phyloP scores from a whole-genome alignment of 441 rosid genomes.

The Manihot esculenta region DNA sequence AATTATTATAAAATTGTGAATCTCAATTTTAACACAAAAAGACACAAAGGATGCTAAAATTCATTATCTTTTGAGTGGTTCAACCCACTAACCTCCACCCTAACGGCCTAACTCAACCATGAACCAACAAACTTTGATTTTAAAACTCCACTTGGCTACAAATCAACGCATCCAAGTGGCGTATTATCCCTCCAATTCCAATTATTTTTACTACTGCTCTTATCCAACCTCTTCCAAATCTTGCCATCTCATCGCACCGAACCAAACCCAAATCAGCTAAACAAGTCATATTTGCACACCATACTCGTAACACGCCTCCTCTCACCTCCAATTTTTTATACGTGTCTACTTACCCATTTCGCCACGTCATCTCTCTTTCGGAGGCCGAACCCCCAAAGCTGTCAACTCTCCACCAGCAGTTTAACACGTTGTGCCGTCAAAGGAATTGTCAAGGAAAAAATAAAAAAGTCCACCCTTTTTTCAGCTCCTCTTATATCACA shows the following conservation, averaged over 20 bases:
- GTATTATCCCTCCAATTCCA: slow-evolving; percentile 26
- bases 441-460: slow-evolving; percentile 38
- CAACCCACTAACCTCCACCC: slow-evolving; percentile 35
- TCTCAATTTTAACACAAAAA: too few relatives aligned
- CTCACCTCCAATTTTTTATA: background rate
- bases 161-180: slow-evolving; percentile 21
- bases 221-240: background rate
- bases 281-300: slow-evolving; percentile 4
- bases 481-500: slow-evolving; percentile 15
- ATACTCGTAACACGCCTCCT: background rate
- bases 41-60: slow-evolving; percentile 22
- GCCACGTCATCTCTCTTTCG: slow-evolving; percentile 27
- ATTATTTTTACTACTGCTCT: slow-evolving; percentile 9
- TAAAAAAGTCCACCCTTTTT: background rate
- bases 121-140: slow-evolving; percentile 16
- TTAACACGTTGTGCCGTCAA: slow-evolving; percentile 39
- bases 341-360: slow-evolving; percentile 10
- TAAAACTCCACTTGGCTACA: slow-evolving; percentile 25
- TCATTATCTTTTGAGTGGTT: slow-evolving; percentile 42
- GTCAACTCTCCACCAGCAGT: slow-evolving; percentile 27
- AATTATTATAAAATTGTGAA: too few relatives aligned
- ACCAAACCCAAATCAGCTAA: slow-evolving; percentile 22
- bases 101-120: slow-evolving; percentile 4
- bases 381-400: slow-evolving; percentile 16
- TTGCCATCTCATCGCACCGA: slow-evolving; percentile 18